These are phyloP conservation scores for Zygosaccharomyces siamensis DNA, from an alignment of 805 yeast species.

Conservation along the genomic window DNA sequence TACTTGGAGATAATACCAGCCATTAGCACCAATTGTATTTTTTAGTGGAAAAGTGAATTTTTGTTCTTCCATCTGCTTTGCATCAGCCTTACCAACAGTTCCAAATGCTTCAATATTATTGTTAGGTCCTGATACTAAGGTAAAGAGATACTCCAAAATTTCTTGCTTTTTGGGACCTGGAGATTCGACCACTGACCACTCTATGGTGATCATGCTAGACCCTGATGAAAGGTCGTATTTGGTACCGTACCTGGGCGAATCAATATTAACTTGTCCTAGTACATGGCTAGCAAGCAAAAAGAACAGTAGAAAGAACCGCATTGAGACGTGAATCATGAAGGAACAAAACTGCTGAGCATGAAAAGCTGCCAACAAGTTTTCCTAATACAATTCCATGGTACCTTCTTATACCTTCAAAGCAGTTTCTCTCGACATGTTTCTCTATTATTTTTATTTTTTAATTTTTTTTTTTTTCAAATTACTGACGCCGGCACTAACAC, in stretches of 20 bases:
- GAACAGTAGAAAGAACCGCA: background rate
- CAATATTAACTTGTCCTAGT: background rate
- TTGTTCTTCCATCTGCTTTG: slow-evolving; percentile 32
- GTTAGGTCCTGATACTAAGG: slow-evolving; percentile 67
- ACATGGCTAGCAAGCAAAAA: background rate
- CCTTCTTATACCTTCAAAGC: background rate
- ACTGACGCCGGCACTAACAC: background rate
- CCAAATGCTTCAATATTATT: slow-evolving; percentile 40
- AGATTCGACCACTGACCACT: slow-evolving; percentile 55
- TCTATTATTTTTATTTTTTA: background rate
- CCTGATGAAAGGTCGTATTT: slow-evolving; percentile 10
- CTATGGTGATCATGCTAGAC: slow-evolving; percentile 22
- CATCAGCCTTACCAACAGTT: slow-evolving; percentile 32
- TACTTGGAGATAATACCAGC: slow-evolving; percentile 68
- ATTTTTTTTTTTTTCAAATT: background rate
- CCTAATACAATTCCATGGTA: background rate
- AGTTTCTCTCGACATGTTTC: background rate
- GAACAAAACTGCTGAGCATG: background rate
- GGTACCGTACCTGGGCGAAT: slow-evolving; percentile 2
- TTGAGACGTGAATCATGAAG: background rate
- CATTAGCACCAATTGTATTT: slow-evolving; percentile 49
- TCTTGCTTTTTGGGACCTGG: slow-evolving; percentile 41
- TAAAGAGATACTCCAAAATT: slow-evolving; percentile 45
- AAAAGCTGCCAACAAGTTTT: background rate
- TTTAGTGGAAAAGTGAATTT: slow-evolving; percentile 40